A percentile compares a stretch with the other conserved stretches of the same genome.
These are phyloP conservation scores for Metschnikowia dekortorum DNA, from an alignment of 805 yeast species.

Conservation along the genomic window DNA sequence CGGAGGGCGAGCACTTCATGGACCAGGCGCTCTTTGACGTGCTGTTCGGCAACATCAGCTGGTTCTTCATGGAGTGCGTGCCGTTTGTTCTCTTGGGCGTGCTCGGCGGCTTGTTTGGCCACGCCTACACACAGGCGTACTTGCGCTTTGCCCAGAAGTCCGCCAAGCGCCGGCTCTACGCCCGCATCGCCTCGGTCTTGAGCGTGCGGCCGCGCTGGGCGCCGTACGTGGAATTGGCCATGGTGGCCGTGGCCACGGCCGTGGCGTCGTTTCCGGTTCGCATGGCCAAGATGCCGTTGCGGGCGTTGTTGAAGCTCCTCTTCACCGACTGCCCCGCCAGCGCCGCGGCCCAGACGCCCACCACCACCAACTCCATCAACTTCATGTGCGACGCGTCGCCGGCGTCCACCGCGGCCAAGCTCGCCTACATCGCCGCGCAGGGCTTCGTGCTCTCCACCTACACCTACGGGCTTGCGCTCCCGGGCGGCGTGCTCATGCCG, in stretches of 20 bases:
- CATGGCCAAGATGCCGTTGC: constrained; percentile 51
- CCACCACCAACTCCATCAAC: constrained; percentile 24
- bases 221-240: constrained; percentile 45
- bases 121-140: constrained; percentile 47
- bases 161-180: constrained; percentile 32
- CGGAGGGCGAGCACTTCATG: constrained; percentile 35
- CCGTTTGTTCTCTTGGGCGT: constrained; percentile 73
- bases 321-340: constrained; percentile 59
- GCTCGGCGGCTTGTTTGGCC: constrained; percentile 66
- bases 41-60: constrained; percentile 64
- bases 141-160: constrained; percentile 20
- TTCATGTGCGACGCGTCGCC: constrained; percentile 36
- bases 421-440: constrained; percentile 38
- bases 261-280: constrained; percentile 52
- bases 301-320: constrained; percentile 52
- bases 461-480: constrained; percentile 63
- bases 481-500: constrained; percentile 67
- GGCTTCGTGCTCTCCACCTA: constrained; percentile 63
- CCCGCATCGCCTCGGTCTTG: constrained; percentile 7
- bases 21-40: constrained; percentile 55
- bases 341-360: constrained; percentile 9
- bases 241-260: constrained; percentile 48
- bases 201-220: constrained; percentile 19
- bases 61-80: constrained; percentile 66
- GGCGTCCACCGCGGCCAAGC: constrained; percentile 21